Evolutionary conservation across 805 yeast species (phyloP).

Genomic region (Wickerhamiella domercqiae): DNA sequence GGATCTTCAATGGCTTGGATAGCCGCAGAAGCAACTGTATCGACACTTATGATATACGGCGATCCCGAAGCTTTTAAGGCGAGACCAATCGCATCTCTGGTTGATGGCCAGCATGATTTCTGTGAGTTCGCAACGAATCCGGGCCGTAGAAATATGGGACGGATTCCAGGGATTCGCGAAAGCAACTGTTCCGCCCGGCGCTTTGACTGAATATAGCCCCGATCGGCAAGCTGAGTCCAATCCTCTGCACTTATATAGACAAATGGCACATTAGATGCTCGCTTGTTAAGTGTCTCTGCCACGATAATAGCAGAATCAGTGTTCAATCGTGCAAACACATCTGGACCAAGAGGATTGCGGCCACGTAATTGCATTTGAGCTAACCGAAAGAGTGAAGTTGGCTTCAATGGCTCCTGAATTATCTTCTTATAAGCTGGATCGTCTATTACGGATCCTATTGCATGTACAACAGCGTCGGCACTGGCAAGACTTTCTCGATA

Average conservation of each 20-base stretch:
- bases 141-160: slow-evolving; percentile 59
- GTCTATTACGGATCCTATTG: slow-evolving; percentile 64
- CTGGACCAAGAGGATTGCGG: slow-evolving; percentile 27
- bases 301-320: slow-evolving; percentile 4
- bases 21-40: slow-evolving; percentile 46
- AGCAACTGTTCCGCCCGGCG: slow-evolving; percentile 49
- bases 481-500: slow-evolving; percentile 34
- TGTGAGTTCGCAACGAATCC: slow-evolving; percentile 47
- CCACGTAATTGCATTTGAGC: slow-evolving; percentile 27
- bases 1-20: slow-evolving; percentile 39
- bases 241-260: slow-evolving; percentile 73
- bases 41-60: slow-evolving; percentile 32
- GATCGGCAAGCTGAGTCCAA: slow-evolving; percentile 51
- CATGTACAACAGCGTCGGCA: slow-evolving; percentile 60
- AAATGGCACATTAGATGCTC: slow-evolving; percentile 24
- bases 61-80: slow-evolving; percentile 33
- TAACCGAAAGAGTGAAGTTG: slow-evolving; percentile 6
- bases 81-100: slow-evolving; percentile 30
- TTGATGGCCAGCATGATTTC: slow-evolving; percentile 11
- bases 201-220: slow-evolving; percentile 59
- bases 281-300: slow-evolving; percentile 4
- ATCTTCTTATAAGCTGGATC: slow-evolving; percentile 49
- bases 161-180: slow-evolving; percentile 33
- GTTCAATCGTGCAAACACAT: slow-evolving; percentile 5
- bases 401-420: slow-evolving; percentile 11